These are phyloP conservation scores for Edaphochlamys debaryana DNA, from an alignment of 139 green algal genomes.

Conservation along the genomic window DNA sequence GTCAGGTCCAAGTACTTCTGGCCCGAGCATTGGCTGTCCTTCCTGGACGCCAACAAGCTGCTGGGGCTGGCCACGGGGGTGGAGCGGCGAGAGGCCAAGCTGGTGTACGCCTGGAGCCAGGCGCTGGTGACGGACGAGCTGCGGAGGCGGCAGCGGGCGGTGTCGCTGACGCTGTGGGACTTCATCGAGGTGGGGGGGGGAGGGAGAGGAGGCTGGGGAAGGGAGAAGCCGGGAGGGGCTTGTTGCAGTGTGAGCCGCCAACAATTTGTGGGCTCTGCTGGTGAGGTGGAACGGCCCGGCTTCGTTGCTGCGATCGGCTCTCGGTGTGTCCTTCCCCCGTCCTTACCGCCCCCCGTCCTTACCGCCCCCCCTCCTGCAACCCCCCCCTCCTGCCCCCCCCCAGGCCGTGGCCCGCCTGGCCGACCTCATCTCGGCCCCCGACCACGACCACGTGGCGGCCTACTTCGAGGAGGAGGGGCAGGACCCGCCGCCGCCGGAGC, in stretches of 20 bases:
- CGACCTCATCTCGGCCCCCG: conserved; percentile 43
- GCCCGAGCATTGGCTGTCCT: conserved; percentile 60
- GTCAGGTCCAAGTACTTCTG: conserved; percentile 50
- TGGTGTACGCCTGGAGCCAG: conserved; percentile 58
- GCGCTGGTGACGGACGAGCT: conserved; percentile 62
- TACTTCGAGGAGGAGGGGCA: conserved; percentile 1
- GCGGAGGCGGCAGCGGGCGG: conserved; percentile 55
- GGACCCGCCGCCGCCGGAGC: conserved; percentile 11
- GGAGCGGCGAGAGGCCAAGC: conserved; percentile 56
- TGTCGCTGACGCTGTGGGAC: conserved; percentile 59
- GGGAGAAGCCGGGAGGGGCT: background rate
- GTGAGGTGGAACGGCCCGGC: background rate
- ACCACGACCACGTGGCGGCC: background rate
- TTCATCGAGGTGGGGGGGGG: conserved; percentile 63
- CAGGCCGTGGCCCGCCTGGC: conserved; percentile 52
- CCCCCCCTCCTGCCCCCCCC: background rate
- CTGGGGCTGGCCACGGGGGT: conserved; percentile 43
- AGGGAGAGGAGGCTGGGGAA: no score
- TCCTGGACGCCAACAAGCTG: conserved; percentile 58
- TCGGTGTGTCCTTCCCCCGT: no score
- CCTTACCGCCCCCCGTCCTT: no score
- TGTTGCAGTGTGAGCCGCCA: no score
- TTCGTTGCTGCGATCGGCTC: no score
- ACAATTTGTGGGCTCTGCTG: no score
- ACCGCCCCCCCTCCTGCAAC: no score